Base-by-base conservation (phyloP, 1,284 basidiomycete species). In the Cryptococcus sp. region DNA sequence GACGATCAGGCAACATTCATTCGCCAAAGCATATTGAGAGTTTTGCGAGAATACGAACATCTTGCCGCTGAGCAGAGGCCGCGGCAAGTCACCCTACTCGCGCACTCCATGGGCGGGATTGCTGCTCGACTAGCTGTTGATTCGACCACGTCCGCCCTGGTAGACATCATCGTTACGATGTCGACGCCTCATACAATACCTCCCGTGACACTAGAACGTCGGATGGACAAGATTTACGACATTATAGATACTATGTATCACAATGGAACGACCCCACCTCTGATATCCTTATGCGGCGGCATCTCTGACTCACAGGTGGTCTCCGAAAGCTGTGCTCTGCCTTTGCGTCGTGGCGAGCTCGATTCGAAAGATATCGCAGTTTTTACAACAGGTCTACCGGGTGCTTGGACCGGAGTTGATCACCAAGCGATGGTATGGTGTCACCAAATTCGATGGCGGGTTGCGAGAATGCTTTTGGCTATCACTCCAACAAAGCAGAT, bases 391-490 rank as follows among this genome's bases (percentile, higher is more conserved):
- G 88, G 87, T 0, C 81, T 99, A 16, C 89, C 94, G 45, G 90
- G 90, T 13, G 86, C 88, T 1, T 97, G 94, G 92, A 93, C 93
- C 0, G 90, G 92, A 1, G 90, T 98, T 3, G 95, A 95, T 41
- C 96, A 99, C 76, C 86, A 88, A 51, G 93, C 92, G 55, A 95
- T 98, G 85, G 91, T 98, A 13, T 99, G 96, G 96, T 99, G 96
- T 75, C 91, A 98, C 76, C 96, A 99, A 78, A 87, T 98, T 17
- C 86, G 96, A 30, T 90, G 88, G 86, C 85, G 87, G 39, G 82
- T 98, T 16, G 95, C 94, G 2, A 82, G 89, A 47, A 85, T 86
- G 7, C 84, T 88, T 11, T 79, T 97, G 5, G 87, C 91, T 62
- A 81, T 92, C 49, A 85, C 84, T 2, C 73, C 65, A 22, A 17